Conservation (phyloP, 192 early-diverging fungal genomes). For the Coemansia sp. region DNA sequence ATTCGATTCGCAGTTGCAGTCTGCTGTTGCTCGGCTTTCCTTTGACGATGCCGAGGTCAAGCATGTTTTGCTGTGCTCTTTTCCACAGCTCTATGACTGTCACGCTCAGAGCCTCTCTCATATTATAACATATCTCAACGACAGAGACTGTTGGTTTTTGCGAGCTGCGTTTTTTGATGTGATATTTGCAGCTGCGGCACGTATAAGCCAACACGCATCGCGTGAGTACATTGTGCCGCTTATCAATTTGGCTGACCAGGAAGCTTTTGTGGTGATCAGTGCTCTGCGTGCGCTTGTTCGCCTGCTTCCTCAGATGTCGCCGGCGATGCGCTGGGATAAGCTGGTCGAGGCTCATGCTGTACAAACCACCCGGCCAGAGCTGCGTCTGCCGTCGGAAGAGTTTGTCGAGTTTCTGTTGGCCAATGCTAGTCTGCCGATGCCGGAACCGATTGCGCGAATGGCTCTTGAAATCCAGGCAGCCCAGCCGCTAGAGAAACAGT, state of each 20-base stretch:
- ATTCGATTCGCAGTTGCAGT: slow-evolving; percentile 71
- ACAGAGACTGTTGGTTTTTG: slow-evolving; percentile 86
- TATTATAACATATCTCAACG: slow-evolving; percentile 97
- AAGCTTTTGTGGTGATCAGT: slow-evolving; percentile 91
- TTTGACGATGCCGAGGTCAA: slow-evolving; percentile 83
- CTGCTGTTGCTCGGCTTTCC: slow-evolving; percentile 72
- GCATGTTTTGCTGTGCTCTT: slow-evolving; percentile 70
- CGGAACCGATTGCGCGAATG: slow-evolving; percentile 15
- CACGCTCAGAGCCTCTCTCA: slow-evolving; percentile 67
- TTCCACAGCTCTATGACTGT: slow-evolving; percentile 47
- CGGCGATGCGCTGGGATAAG: slow-evolving; percentile 50
- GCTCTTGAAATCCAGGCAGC: slow-evolving; percentile 31
- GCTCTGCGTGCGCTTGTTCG: slow-evolving; percentile 80
- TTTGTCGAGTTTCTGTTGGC: slow-evolving; percentile 35
- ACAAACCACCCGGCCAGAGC: slow-evolving; percentile 7
- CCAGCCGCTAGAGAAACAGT: neutral
- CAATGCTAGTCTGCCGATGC: slow-evolving; percentile 30
- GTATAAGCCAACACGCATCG: slow-evolving; percentile 81
- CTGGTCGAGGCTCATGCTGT: slow-evolving; percentile 41
- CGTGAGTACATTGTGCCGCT: slow-evolving; percentile 94
- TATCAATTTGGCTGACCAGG: slow-evolving; percentile 85
- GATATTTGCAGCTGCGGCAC: slow-evolving; percentile 84
- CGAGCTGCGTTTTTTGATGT: slow-evolving; percentile 94
- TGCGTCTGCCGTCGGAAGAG: slow-evolving; percentile 25
- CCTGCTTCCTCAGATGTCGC: slow-evolving; percentile 58